Evolutionary conservation across 2,329 filamentous ascomycete species (phyloP), one percentile per base, ranked within the genome.

Genomic region (Sclerotinia glacialis): DNA sequence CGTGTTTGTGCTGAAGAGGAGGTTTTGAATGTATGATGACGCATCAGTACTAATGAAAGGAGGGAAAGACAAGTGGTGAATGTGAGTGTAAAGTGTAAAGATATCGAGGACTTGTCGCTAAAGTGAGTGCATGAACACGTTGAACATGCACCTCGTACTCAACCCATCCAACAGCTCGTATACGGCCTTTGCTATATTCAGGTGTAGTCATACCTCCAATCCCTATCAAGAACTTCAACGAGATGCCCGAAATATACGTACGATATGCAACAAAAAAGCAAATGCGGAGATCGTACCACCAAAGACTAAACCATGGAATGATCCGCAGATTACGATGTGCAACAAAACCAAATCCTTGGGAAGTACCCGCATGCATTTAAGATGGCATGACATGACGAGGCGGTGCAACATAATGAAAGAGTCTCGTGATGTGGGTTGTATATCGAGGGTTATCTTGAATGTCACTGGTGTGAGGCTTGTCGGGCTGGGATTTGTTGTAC

Each of bases 311-410:
- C 44, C 14, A 49, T 61, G 58, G 44, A 49, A 60, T 60, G 58
- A 49, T 60, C 44, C 44, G 58, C 58, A 60, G 44, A 60, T 60
- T 60, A 49, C 21, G 58, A 60, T 37, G 44, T 60, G 58, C 58
- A 60, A 60, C 58, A 60, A 60, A 60, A 60, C 44, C 58, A 23
- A 37, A 4, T 49, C 1, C 12, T 47, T 18, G 58, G 58, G 14
- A 49, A 18, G 44, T 60, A 26, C 28, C 28, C 12, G 44, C 44
- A 60, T 60, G 9, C 1, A 49, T 49, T 23, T 49, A 49, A 49
- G 7, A 28, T 37, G 28, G 8, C 21, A 49, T 60, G 42, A 37
- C 44, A 54, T 49, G 4, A 49, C 49, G n/a, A 49, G 21, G 56
- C 28, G 23, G 58, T 49, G 14, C 23, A 47, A 47, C 42, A 18